Base-by-base conservation (phyloP, 257 asterid species). In the Nicotiana tabacum region DNA sequence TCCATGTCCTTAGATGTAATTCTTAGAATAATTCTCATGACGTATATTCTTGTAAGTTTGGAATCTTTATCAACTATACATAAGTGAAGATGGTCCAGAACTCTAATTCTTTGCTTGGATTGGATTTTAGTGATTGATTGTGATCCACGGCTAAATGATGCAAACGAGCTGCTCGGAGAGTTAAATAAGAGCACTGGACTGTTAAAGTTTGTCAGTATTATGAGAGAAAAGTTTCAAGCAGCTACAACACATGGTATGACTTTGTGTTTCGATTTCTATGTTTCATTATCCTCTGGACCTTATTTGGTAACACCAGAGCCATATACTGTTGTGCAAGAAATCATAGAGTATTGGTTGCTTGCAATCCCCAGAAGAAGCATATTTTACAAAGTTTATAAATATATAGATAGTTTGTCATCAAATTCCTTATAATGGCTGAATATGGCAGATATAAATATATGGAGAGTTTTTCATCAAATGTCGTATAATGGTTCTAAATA, bases 161-260 rank as follows among this genome's bases (percentile, higher is more conserved):
- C 87, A 24, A 88, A 89, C 69, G 93, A 89, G 89, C 77, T 93
- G 83, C 90, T 95, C 48, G 27, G 53, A 10, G 94, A 93, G 88
- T 84, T 95, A 79, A 95, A 95, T 83, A 84, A 77, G 68, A 90
- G 86, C 91, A 93, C 93, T 62, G 97, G 91, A 68, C 90, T 93
- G 18, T 93, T 91, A 92, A 89, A 93, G 87, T 93, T 95, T 84
- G 99, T 92, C 81, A 90, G 97, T 86, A 91, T 84, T 78, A 89
- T 95, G 97, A 91, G 99, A 81, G 91, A 85, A 83, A 90, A 90
- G 77, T 95, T 95, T 85, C 97, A 91, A 90, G 91, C 88, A 88
- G 89, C 94, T 77, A 89, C 90, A 62, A 80, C 84, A 57, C 64
- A 66, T 69, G 98, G 98, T 95, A 88, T 30, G 86, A 7, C 74